These are phyloP conservation scores for Talaromyces wortmannii DNA, from an alignment of 495 filamentous ascomycete species.

Conservation along the genomic window DNA sequence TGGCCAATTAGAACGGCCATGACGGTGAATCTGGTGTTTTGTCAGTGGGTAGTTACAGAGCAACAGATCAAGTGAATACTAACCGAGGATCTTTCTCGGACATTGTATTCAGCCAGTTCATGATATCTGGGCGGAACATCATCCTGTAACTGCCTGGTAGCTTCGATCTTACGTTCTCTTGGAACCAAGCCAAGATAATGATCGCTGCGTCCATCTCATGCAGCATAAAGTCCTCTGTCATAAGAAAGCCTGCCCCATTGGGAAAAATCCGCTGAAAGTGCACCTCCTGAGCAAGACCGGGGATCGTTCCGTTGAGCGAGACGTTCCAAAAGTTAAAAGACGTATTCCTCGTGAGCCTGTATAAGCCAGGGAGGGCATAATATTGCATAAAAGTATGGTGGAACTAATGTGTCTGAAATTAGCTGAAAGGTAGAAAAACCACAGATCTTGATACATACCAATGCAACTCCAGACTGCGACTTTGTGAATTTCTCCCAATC, in stretches of 20 bases:
- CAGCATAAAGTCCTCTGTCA: constrained; percentile 58
- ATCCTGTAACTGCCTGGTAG: constrained; percentile 27
- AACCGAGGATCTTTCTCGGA: constrained; percentile 12
- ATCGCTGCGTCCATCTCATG: constrained; percentile 40
- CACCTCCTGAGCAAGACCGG: constrained; percentile 9
- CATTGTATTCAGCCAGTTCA: constrained; percentile 22
- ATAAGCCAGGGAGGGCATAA: constrained; percentile 20
- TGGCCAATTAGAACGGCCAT: constrained; percentile 23
- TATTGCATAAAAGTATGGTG: constrained; percentile 28
- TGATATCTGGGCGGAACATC: constrained; percentile 31
- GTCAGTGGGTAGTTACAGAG: neutral
- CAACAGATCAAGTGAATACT: constrained; percentile 4
- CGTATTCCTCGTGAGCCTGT: constrained; percentile 9
- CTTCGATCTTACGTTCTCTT: constrained; percentile 10
- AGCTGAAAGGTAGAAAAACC: neutral
- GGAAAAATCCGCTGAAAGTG: constrained; percentile 49
- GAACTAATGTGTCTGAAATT: constrained; percentile 14
- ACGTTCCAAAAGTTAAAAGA: constrained; percentile 30
- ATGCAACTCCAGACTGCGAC: constrained; percentile 25
- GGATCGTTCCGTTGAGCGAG: constrained; percentile 19
- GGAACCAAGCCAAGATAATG: constrained; percentile 54
- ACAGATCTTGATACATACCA: constrained; percentile 22
- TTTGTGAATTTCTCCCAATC: constrained; percentile 34
- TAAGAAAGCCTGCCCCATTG: constrained; percentile 46
- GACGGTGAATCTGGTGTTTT: neutral